Evolutionary conservation across 1,284 basidiomycete species (phyloP), one percentile per base, ranked within the genome.

Genomic region (Malassezia globosa): DNA sequence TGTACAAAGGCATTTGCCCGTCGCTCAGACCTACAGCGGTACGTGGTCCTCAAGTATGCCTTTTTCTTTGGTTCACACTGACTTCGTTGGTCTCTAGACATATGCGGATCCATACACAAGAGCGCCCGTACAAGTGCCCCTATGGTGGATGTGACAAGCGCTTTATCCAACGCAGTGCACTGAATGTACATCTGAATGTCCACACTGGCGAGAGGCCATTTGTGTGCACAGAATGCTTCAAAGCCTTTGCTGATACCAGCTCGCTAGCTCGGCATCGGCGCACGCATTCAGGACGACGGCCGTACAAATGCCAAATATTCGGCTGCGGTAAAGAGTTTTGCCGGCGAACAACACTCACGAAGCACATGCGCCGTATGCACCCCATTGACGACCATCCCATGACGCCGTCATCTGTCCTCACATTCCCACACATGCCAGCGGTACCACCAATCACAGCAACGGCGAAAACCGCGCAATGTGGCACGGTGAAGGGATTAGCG

Each of bases 201-300:
- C 86, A 89, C 64, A 87, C 87, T 1, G 63, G 65, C 13, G 63
- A 88, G 74, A 84, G 85, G 64, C 86, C 86, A 7, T 85, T 88
- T 69, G 79, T 78, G 43, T 89, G 86, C 50, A 13, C 83, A 78
- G 16, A 87, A 82, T 69, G 67, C 48, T 45, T 47, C 46, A 64
- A 66, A 35, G 61, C 65, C 3, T 68, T 68, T 55, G 73, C 74
- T 42, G 78, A 80, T 59, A 78, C 77, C 1, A 75, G 73, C 48
- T 79, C 77, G 1, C 72, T 80, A 10, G 78, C 78, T 19, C 74
- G 78, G n/a, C 78, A 80, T 56, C 79, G 86, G 48, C 79, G 86
- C 56, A 86, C 83, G 14, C 85, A 89, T 62, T 75, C 66, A 38
- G 74, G 77, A 36, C 55, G 64, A 34, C 58, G 73, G 4, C 72